phyloP scores from a whole-genome alignment of 306 rosid species.

The Corylus avellana region DNA sequence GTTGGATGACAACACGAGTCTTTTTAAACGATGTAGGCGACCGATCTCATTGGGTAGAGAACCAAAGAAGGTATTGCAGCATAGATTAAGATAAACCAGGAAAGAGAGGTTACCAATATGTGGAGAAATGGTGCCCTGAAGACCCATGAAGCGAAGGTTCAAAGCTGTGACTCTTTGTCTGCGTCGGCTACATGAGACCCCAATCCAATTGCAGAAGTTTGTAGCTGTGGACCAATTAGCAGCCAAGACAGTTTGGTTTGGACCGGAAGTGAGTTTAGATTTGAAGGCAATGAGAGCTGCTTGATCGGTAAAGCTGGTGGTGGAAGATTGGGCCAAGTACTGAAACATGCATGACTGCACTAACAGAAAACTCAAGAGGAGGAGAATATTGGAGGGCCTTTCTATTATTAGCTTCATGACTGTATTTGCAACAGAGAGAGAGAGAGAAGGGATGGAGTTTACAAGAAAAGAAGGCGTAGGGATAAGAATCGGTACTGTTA shows the following conservation, averaged over 20 bases:
- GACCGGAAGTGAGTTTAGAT: not conserved
- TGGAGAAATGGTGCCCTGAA: not conserved
- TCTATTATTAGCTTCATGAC: too few relatives aligned
- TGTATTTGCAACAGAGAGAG: too few relatives aligned
- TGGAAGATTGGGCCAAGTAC: too few relatives aligned
- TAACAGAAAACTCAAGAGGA: too few relatives aligned
- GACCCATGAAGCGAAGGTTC: not conserved
- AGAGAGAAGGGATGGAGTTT: too few relatives aligned
- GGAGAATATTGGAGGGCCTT: too few relatives aligned
- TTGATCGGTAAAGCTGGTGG: too few relatives aligned
- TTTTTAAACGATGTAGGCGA: not conserved
- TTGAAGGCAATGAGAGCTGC: not conserved
- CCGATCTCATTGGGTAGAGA: not conserved
- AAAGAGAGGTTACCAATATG: slow-evolving; percentile 9
- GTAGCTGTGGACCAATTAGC: not conserved
- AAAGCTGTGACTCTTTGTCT: not conserved
- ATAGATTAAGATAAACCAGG: not conserved
- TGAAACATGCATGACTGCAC: too few relatives aligned
- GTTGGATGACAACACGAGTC: rapidly evolving
- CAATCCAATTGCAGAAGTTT: not conserved
- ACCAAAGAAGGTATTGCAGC: not conserved
- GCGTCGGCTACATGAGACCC: too few relatives aligned
- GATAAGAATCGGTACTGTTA: too few relatives aligned
- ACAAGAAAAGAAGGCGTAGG: too few relatives aligned
- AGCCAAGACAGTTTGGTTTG: not conserved